phyloP scores from a whole-genome alignment of 1,284 basidiomycete species.

The Ceratobasidium sp. region DNA sequence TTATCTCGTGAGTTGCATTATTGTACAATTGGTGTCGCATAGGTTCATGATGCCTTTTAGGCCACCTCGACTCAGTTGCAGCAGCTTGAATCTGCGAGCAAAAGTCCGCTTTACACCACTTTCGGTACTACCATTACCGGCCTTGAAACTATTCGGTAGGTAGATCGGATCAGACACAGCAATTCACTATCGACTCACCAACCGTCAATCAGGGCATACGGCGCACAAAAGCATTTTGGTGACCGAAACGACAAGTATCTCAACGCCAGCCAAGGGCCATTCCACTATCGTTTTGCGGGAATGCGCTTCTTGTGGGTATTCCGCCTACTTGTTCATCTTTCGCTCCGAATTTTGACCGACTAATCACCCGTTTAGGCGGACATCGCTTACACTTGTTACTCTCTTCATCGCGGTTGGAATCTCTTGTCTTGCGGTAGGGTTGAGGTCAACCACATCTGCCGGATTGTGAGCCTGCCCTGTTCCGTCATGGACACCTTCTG shows the following conservation, averaged over 20 bases:
- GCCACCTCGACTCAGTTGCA: conserved; percentile 47
- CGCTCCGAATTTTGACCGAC: neutral
- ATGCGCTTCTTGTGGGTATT: conserved; percentile 51
- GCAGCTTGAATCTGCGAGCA: conserved; percentile 50
- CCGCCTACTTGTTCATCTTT: neutral
- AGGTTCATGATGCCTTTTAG: neutral
- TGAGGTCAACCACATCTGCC: conserved; percentile 49
- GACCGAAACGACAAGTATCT: conserved; percentile 48
- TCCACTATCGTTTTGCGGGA: conserved; percentile 52
- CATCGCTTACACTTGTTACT: conserved; percentile 50
- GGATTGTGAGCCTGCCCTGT: conserved; percentile 42
- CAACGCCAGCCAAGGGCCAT: conserved; percentile 51
- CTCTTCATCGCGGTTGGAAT: conserved; percentile 50
- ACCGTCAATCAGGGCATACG: conserved; percentile 44
- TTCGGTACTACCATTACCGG: conserved; percentile 52
- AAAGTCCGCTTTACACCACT: conserved; percentile 51
- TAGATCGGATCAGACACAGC: neutral
- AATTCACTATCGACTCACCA: neutral
- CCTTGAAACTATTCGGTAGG: conserved; percentile 51
- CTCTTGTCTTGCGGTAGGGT: conserved; percentile 50
- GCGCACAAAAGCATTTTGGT: conserved; percentile 49
- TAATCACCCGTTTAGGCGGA: conserved; percentile 47
- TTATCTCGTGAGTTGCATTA: conserved; percentile 48
- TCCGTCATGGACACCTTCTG: neutral
- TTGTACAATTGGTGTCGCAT: neutral